Evolutionary conservation across 179 eudicot genomes (phyloP).

Genomic region (Carnegiea gigantea): DNA sequence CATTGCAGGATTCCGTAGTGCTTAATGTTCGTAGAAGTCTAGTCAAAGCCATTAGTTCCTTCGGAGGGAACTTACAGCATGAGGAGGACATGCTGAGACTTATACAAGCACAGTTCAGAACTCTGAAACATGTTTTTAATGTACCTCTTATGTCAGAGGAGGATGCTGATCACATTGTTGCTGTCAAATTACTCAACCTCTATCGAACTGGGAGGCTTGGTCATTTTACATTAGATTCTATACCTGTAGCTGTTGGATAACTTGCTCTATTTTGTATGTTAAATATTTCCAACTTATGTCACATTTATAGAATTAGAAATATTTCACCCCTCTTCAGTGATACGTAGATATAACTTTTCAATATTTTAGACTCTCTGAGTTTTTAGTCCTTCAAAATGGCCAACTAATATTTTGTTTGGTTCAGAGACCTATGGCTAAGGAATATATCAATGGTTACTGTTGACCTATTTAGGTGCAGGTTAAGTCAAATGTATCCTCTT

Average conservation of each 20-base stretch:
- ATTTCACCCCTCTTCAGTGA: not conserved
- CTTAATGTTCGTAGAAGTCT: conserved; percentile 48
- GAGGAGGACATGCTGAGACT: conserved; percentile 48
- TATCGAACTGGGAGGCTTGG: conserved; percentile 85
- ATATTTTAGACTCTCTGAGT: too few species aligned
- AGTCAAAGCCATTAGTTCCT: conserved; percentile 44
- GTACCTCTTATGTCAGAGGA: conserved; percentile 33
- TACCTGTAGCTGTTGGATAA: conserved; percentile 21
- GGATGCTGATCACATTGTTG: conserved; percentile 38
- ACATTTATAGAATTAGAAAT: not conserved
- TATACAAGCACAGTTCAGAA: conserved; percentile 42
- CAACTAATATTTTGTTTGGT: too few species aligned
- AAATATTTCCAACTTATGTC: too few species aligned
- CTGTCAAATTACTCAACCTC: conserved; percentile 64
- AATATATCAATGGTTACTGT: too few species aligned
- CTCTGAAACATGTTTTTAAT: conserved; percentile 41
- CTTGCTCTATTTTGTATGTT: not conserved
- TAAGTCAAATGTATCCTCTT: too few species aligned
- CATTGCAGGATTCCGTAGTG: conserved; percentile 57
- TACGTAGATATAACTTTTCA: too few species aligned
- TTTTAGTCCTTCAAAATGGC: too few species aligned
- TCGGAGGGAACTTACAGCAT: conserved; percentile 42
- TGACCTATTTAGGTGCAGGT: too few species aligned
- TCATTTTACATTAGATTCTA: conserved; percentile 58
- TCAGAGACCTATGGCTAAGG: too few species aligned